These are phyloP conservation scores for Solanum tarapatanum DNA, from an alignment of 257 asterid species.

Conservation along the genomic window DNA sequence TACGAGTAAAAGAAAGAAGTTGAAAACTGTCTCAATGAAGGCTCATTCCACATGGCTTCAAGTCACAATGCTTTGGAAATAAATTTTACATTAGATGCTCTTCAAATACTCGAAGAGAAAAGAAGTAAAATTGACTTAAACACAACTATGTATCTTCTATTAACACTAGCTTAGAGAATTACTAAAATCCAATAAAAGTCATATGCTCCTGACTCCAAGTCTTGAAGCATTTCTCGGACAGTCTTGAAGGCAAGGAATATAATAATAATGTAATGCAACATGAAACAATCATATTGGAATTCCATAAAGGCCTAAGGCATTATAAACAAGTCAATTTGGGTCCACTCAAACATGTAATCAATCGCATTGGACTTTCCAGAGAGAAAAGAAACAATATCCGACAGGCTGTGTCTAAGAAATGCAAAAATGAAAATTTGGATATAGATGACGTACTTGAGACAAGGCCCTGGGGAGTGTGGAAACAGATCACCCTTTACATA, in stretches of 20 bases:
- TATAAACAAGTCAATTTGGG: not conserved
- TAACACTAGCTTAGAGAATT: not conserved
- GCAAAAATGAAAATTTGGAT: not conserved
- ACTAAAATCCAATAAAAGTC: not conserved
- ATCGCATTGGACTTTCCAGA: not conserved
- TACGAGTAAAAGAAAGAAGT: not conserved
- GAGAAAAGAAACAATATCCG: not conserved
- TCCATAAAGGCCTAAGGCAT: not conserved
- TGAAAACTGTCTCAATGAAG: not conserved
- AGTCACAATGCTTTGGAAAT: not conserved
- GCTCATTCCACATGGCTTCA: not conserved
- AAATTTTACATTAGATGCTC: not conserved
- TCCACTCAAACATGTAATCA: not conserved
- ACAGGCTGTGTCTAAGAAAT: not conserved
- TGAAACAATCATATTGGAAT: not conserved
- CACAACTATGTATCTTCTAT: not conserved
- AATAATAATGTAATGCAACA: not conserved
- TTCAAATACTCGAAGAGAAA: not conserved
- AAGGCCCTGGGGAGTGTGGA: conserved; percentile 78
- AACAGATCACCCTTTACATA: conserved; percentile 62
- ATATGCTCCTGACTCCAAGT: not conserved
- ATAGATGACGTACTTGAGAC: conserved; percentile 51
- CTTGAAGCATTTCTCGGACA: not conserved
- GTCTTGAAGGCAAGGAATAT: not conserved
- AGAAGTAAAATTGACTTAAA: not conserved